Base-by-base conservation (phyloP, 1,139 yeast genomes). In the Scheffersomyces titani region DNA sequence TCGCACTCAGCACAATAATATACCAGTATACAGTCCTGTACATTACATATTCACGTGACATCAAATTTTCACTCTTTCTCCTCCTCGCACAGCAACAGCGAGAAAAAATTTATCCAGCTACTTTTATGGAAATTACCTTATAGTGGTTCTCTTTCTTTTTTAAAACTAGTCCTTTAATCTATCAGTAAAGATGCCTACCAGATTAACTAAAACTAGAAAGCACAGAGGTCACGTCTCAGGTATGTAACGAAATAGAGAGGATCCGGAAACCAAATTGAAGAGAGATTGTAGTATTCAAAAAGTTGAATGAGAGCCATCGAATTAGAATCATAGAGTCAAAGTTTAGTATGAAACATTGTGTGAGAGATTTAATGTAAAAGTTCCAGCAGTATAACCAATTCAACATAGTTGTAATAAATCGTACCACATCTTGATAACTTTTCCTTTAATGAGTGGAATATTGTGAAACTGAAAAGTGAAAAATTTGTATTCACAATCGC, bases 211-310 rank as follows among this genome's bases (percentile, higher is more conserved):
- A 86, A 94, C 98, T 85, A 92, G 99, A 91, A 96, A 94, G 89
- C 98, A 92, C 90, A 92, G 99, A 91, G 99, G 99, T 85, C 89
- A 96, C 96, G 98, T 94, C 84, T 92, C 98, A 80, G 96, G 96
- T 90, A 88, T 85, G 92, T 88, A 70, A 61, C 52, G 53, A 53
- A 51, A 47, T 62, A 61, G 54, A 20, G 50, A 24, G 11, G 36
- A 22, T n/a, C 19, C 16, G 19, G n/a, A 30, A 30, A 30, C 16
- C 40, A 30, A 30, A 30, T 2, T 9, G 40, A 30, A 30, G 40
- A 30, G 16, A 30, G 40, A 6, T 5, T 30, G 40, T 30, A 30
- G 40, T 11, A 30, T 30, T 16, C 40, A 30, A 16, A 30, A 30
- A 30, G 9, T 16, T 30, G 40, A 30, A 5, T 30, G 13, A 30